Base-by-base conservation (phyloP, 148 eudicot genomes). In the Cornus kousa region DNA sequence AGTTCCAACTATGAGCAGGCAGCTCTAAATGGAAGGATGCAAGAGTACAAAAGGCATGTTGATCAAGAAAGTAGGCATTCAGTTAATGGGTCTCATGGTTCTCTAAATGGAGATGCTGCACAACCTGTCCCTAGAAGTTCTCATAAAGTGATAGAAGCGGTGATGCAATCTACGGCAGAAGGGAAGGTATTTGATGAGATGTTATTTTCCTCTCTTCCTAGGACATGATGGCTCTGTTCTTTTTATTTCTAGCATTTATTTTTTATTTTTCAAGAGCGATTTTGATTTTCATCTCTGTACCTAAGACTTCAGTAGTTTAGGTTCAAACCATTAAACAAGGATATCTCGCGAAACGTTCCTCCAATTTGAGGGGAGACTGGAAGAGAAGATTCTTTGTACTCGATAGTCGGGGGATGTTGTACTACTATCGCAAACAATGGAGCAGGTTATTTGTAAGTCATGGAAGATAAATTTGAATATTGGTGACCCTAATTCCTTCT, bases 301-400 rank as follows among this genome's bases (percentile, higher is more conserved):
- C 89, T 82, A 82, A 84, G 72, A 78, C 78, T 83, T 86, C 83
- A 74, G 65, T 89, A 84, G 86, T 91, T 76, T 86, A 95, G 99
- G 92, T 96, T 79, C 98, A 93, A 86, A 93, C 90, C 82, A 93
- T 96, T 74, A 92, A 87, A 75, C 98, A 96, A 92, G 99, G 99
- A 79, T 96, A 96, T 82, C 90, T 96, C 69, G 89, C 88, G 23
- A 96, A 96, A 86, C 97, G 98, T 82, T 96, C 99, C 74, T 90
- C 99, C 57, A 96, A 87, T 83, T 82, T 96, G 88, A 89, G 99
- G 84, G 99, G 82, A 73, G 99, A 96, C 81, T 96, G 98, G 98
- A 96, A 96, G 88, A 86, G 95, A 85, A 89, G 99, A 75, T 96
- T 89, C 78, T 96, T 96, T 87, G 92, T 96, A 76, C 99, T 96